Evolutionary conservation across 169 alveolate genomes (phyloP), one percentile per base, ranked within the genome.

Genomic region (Nephromyces sp.): DNA sequence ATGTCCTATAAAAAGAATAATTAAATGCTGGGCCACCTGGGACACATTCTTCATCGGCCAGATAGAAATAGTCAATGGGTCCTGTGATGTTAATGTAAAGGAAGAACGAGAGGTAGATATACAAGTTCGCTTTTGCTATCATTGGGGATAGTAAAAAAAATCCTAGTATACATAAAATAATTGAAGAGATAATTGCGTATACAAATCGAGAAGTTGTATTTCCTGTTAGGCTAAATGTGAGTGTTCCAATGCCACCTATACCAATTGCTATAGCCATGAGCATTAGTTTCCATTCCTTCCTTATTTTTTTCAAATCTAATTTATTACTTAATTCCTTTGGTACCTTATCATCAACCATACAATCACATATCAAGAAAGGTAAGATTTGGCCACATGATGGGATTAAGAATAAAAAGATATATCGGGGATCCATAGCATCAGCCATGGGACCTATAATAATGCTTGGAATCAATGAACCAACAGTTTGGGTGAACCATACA

Each of bases 11-110:
- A 68, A 53, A 68, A 8, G 75, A 53, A 68, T 35, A 68, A 24
- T 68, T 68, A 15, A 68, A 68, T 31, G 52, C 68, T 3, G 75
- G 75, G 6, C 75, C 75, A 22, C 57, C 66, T 3, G 75, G 66
- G 24, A 68, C 53, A 21, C 75, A 68, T 24, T 28, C 31, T 0
- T 66, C 34, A 0, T 2, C 15, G 15, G 75, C 75, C 25, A 68
- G 52, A 53, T 68, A 68, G 31, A 34, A 68, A 68, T 53, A 68
- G 66, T 68, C 61, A 32, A 68, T 29, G 6, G 66, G 68, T 15
- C 75, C 75, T 3, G 53, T 6, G 35, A 68, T 43, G 8, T 21
- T 21, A 22, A 68, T 21, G 43, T 68, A 57, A 3, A 24, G 64
- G 24, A 30, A 32, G 1, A 32, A 21, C 66, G 52, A 34, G 27